Evolutionary conservation across 257 asterid genomes (phyloP).

Genomic region (Craterostigma plantagineum): DNA sequence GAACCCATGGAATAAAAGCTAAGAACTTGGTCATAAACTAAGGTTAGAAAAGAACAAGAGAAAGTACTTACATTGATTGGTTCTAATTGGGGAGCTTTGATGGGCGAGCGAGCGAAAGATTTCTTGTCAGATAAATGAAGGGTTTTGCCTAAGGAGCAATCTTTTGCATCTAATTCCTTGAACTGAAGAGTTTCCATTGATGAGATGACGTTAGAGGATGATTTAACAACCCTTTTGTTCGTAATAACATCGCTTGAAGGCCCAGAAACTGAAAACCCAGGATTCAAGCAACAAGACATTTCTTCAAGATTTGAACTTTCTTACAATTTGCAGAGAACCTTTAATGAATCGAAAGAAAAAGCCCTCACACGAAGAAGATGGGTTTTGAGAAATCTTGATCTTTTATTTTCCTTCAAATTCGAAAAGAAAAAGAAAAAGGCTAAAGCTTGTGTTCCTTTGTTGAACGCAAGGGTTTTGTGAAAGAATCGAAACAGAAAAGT

Average conservation of each 20-base stretch:
- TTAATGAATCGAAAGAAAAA: constrained; percentile 8
- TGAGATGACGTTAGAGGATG: constrained; percentile 15
- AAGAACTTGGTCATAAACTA: neutral
- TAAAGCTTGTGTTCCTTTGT: neutral
- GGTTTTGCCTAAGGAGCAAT: constrained; percentile 18
- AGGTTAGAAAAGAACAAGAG: neutral
- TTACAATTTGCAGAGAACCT: no score
- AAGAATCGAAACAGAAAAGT: neutral
- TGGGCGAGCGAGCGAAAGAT: no score
- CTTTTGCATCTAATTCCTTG: constrained; percentile 21
- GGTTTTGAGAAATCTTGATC: constrained; percentile 20
- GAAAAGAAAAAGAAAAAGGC: neutral
- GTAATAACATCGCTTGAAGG: constrained; percentile 16
- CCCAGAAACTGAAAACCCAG: constrained; percentile 28
- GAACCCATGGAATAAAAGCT: neutral
- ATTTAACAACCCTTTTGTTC: constrained; percentile 15
- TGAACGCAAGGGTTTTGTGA: neutral
- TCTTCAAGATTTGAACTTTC: constrained; percentile 15
- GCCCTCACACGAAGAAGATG: constrained; percentile 8
- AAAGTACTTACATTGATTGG: constrained; percentile 28
- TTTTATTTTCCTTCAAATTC: constrained; percentile 3
- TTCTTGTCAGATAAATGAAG: constrained; percentile 18
- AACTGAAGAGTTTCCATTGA: constrained; percentile 29
- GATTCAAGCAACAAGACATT: constrained; percentile 43
- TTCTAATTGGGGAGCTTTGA: constrained; percentile 20